These are phyloP conservation scores for Tolypocladium capitatum DNA, from an alignment of 2,329 filamentous ascomycete genomes.

Conservation along the genomic window DNA sequence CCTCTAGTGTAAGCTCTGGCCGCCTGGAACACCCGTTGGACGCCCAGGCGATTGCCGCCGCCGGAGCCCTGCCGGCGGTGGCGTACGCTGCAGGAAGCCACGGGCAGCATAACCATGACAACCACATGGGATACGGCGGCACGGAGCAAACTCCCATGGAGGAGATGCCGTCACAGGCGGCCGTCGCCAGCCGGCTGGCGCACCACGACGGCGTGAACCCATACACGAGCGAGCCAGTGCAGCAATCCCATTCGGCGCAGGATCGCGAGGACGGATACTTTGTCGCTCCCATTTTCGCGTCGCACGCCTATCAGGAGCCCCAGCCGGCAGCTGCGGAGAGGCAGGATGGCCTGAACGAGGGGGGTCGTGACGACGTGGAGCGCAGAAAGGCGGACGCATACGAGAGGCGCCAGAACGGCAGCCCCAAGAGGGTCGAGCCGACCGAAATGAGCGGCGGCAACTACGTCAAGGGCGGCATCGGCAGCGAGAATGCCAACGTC, in stretches of 20 bases:
- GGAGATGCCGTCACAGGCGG: conserved; percentile 35
- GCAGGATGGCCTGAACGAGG: neutral
- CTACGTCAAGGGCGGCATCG: conserved; percentile 4
- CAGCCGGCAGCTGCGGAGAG: neutral
- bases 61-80: conserved; percentile 35
- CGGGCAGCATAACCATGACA: conserved; percentile 13
- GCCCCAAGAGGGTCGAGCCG: neutral
- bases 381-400: neutral
- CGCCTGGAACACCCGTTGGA: conserved; percentile 30
- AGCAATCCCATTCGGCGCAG: conserved; percentile 8
- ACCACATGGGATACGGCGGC: conserved; percentile 29
- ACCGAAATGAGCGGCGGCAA: conserved; percentile 4
- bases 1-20: conserved; percentile 69
- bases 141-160: conserved; percentile 32
- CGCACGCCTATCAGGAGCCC: conserved; percentile 6
- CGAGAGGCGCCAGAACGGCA: neutral
- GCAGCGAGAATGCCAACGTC: conserved; percentile 5
- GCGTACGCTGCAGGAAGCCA: conserved; percentile 19
- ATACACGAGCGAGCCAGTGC: conserved; percentile 35
- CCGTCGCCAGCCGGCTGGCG: conserved; percentile 35
- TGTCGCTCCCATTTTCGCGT: conserved; percentile 9
- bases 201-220: conserved; percentile 44
- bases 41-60: conserved; percentile 45
- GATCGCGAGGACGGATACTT: conserved; percentile 5
- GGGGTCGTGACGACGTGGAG: neutral